Percentiles rank a stretch among this genome's conserved stretches.
These are phyloP conservation scores for Tolypocladium paradoxum DNA, from an alignment of 2,329 filamentous ascomycete genomes.

Conservation along the genomic window DNA sequence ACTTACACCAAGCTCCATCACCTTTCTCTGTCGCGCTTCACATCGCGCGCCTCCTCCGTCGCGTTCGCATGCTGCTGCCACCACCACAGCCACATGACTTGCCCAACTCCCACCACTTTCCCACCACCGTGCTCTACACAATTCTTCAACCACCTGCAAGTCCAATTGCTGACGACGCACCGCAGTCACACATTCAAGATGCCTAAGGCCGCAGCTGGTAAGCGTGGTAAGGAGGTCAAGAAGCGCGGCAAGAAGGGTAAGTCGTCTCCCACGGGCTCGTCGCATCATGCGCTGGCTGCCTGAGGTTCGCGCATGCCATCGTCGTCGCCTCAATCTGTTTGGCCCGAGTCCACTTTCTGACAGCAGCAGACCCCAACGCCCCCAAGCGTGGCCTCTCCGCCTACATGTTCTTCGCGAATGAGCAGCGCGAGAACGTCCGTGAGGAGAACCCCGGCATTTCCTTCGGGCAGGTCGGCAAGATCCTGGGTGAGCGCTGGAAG, in stretches of 20 bases:
- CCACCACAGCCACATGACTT: slow-evolving; percentile 11
- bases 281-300: background rate
- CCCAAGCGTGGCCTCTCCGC: slow-evolving; percentile 98
- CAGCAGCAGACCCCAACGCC: slow-evolving; percentile 72
- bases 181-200: slow-evolving; percentile 32
- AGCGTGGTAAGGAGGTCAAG: slow-evolving; percentile 47
- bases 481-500: slow-evolving; percentile 99
- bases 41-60: background rate
- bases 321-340: background rate
- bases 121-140: background rate
- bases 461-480: slow-evolving; percentile 98
- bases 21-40: background rate
- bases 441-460: slow-evolving; percentile 97
- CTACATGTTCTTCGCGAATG: slow-evolving; percentile 99
- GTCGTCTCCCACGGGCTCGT: slow-evolving; percentile 10
- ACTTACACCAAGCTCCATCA: background rate
- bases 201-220: slow-evolving; percentile 44
- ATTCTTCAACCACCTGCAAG: background rate
- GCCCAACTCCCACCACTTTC: background rate
- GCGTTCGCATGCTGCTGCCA: background rate
- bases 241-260: slow-evolving; percentile 49
- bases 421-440: slow-evolving; percentile 95
- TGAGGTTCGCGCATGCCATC: background rate
- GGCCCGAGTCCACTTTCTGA: slow-evolving; percentile 6
- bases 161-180: background rate